Evolutionary conservation across 495 filamentous ascomycete genomes (phyloP).

Genomic region (Lindgomyces ingoldianus): DNA sequence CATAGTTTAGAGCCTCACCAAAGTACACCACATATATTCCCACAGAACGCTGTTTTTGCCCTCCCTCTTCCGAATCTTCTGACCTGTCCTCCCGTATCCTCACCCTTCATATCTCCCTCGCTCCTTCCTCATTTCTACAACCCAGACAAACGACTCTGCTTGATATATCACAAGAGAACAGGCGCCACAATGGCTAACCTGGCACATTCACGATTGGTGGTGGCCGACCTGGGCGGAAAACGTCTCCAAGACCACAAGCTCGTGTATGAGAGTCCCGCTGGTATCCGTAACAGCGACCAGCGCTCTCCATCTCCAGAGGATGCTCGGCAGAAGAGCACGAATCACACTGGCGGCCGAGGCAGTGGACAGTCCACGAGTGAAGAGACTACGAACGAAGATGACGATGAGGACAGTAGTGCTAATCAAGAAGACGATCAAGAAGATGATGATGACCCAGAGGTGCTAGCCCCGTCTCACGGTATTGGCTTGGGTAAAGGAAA

Average conservation of each 20-base stretch:
- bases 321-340: conserved; percentile 13
- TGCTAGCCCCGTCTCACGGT: conserved; percentile 56
- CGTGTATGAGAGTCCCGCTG: conserved; percentile 13
- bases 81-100: conserved; percentile 14
- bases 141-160: conserved; percentile 14
- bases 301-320: conserved; percentile 9
- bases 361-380: conserved; percentile 26
- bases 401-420: conserved; percentile 32
- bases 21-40: conserved; percentile 34
- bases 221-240: conserved; percentile 27
- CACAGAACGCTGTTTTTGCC: conserved; percentile 32
- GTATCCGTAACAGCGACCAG: conserved; percentile 25
- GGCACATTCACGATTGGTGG: conserved; percentile 5
- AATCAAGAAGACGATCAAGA: conserved; percentile 56
- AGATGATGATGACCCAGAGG: conserved; percentile 55
- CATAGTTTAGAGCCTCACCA: conserved; percentile 30
- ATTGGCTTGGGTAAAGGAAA: conserved; percentile 44
- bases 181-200: conserved; percentile 20
- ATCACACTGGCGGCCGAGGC: conserved; percentile 15
- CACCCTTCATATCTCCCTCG: not conserved
- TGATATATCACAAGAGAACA: not conserved
- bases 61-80: conserved; percentile 24
- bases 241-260: conserved; percentile 29
- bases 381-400: conserved; percentile 30
- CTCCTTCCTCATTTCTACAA: conserved; percentile 26